Percentiles rank a stretch among this genome's conserved stretches.
Conservation (phyloP, 108 stramenopile genomes). For the Chaetoceros tenuissimus region DNA sequence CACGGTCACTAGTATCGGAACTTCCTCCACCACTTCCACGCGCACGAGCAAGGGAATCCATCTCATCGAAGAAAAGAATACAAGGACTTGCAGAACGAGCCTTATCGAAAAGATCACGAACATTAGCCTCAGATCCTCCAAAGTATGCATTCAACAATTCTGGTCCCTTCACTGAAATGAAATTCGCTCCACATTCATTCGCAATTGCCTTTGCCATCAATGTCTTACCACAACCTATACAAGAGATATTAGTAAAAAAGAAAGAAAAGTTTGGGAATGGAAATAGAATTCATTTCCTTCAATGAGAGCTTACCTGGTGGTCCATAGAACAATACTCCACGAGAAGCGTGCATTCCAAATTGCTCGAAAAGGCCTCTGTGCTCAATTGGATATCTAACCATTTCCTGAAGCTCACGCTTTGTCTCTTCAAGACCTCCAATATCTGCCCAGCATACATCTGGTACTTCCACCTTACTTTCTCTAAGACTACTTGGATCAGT, state of each 20-base stretch:
- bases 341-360: slow-evolving; percentile 94
- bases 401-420: slow-evolving; percentile 98
- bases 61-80: slow-evolving; percentile 99
- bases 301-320: too few species aligned
- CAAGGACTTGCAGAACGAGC: slow-evolving; percentile 98
- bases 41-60: slow-evolving; percentile 99
- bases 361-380: slow-evolving; percentile 94
- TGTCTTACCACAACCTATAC: slow-evolving; percentile 99
- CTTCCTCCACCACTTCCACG: slow-evolving; percentile 88
- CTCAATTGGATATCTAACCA: slow-evolving; percentile 97
- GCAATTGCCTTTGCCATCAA: slow-evolving; percentile 99
- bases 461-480: slow-evolving; percentile 89
- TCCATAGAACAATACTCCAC: slow-evolving; percentile 97
- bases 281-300: too few species aligned
- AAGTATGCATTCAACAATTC: slow-evolving; percentile 99
- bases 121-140: slow-evolving; percentile 99
- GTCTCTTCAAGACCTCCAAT: slow-evolving; percentile 98
- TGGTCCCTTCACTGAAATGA: slow-evolving; percentile 99
- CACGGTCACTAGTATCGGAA: slow-evolving; percentile 97
- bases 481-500: slow-evolving; percentile 89
- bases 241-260: too few species aligned
- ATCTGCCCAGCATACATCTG: slow-evolving; percentile 96
- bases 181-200: slow-evolving; percentile 99
- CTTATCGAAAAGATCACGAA: slow-evolving; percentile 98
- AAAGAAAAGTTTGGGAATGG: too few species aligned